Evolutionary conservation across 2,329 filamentous ascomycete species (phyloP).

Genomic region (Karstenula rhodostoma): DNA sequence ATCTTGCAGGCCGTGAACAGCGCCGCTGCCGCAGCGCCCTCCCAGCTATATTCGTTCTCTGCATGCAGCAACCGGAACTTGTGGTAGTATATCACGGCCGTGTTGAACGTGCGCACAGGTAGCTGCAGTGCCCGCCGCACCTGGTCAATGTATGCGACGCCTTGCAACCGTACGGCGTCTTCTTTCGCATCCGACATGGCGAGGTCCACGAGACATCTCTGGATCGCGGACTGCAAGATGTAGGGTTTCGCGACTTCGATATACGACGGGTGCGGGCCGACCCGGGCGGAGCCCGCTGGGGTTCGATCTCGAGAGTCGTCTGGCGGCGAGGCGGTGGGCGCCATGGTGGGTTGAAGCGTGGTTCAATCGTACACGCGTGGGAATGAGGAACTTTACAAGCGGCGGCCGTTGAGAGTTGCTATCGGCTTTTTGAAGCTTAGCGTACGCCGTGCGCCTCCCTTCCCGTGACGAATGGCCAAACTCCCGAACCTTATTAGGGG

Average conservation of each 20-base stretch:
- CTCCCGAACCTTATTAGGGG: neutral
- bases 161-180: constrained; percentile 81
- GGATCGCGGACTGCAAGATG: constrained; percentile 81
- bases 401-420: neutral
- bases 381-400: neutral
- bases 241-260: constrained; percentile 76
- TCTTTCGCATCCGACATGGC: constrained; percentile 80
- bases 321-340: constrained; percentile 37
- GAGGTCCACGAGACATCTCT: constrained; percentile 73
- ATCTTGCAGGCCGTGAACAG: constrained; percentile 96
- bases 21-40: constrained; percentile 85
- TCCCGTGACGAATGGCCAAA: neutral
- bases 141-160: constrained; percentile 87
- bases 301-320: constrained; percentile 23
- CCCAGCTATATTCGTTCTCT: constrained; percentile 84
- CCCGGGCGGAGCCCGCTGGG: constrained; percentile 24
- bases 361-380: neutral
- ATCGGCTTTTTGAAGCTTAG: neutral
- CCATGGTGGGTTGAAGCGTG: constrained; percentile 30
- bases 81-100: constrained; percentile 91
- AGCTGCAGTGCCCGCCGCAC: constrained; percentile 80
- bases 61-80: constrained; percentile 87
- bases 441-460: neutral
- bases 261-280: constrained; percentile 68
- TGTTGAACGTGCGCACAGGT: constrained; percentile 90